Evolutionary conservation across 2,329 filamentous ascomycete genomes (phyloP).

Genomic region (Anthostomella pinea): DNA sequence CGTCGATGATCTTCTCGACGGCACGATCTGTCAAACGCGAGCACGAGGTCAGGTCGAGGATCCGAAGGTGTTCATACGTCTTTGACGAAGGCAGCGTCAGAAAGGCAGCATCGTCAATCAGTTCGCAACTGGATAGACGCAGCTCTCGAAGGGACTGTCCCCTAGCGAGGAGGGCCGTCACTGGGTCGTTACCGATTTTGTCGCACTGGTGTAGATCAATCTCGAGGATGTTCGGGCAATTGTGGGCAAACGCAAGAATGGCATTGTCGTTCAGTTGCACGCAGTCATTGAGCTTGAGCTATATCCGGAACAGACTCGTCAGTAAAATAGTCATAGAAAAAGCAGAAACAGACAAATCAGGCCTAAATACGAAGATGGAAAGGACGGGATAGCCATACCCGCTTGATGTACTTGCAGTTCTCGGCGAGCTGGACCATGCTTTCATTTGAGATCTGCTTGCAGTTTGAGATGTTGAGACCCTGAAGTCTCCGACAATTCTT

Average conservation of each 20-base stretch:
- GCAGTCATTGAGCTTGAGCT: slow-evolving; percentile 95
- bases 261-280: slow-evolving; percentile 77
- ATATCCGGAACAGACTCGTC: slow-evolving; percentile 20
- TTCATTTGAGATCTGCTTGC: slow-evolving; percentile 79
- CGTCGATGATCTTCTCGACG: slow-evolving; percentile 81
- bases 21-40: slow-evolving; percentile 78
- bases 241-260: slow-evolving; percentile 78
- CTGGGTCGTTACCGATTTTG: slow-evolving; percentile 75
- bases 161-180: slow-evolving; percentile 75
- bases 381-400: slow-evolving; percentile 55
- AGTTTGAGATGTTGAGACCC: slow-evolving; percentile 88
- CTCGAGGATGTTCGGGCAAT: slow-evolving; percentile 91
- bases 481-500: slow-evolving; percentile 81
- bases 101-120: slow-evolving; percentile 87
- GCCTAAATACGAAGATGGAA: neutral
- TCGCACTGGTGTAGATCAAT: slow-evolving; percentile 90
- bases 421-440: slow-evolving; percentile 78
- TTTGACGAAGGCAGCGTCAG: slow-evolving; percentile 66
- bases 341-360: slow-evolving; percentile 10
- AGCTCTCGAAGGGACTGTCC: slow-evolving; percentile 86
- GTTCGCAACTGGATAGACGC: slow-evolving; percentile 78
- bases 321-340: slow-evolving; percentile 22
- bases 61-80: slow-evolving; percentile 82
- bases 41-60: slow-evolving; percentile 91
- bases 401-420: slow-evolving; percentile 81